Evolutionary conservation across 83 land plant species (phyloP), one percentile per base, ranked within the genome.

Genomic region (Isoetes engelmannii): DNA sequence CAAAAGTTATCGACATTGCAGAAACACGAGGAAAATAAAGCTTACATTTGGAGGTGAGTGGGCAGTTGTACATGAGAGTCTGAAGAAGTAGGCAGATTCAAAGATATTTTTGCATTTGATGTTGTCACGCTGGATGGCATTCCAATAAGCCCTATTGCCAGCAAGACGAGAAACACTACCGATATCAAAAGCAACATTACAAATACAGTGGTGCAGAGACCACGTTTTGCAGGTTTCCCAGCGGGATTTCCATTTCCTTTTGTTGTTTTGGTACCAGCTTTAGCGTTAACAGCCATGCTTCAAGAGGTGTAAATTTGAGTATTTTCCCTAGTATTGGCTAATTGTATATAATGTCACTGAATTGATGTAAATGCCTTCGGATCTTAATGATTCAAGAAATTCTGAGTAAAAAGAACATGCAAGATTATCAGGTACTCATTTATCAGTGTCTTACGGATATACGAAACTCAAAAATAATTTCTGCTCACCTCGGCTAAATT

Each of bases 171-270:
- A 7, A 59, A 19, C 19, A 59, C 18, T 9, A 59, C 10, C 12
- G 62, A 59, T 37, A 59, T 59, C 18, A 59, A 19, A 12, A 59
- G 62, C 28, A 59, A 42, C 62, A 59, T 59, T 10, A 42, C 62
- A 59, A 59, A 19, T 18, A 59, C 19, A 12, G 62, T 59, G 10
- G 62, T 59, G 18, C 62, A 59, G 10, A 59, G 62, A 8, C 28
- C 62, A 7, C 62, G 62, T 18, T 37, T 59, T 7, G 12, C 19
- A 8, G 18, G 9, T 59, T 59, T 59, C 1, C 18, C 28, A 12
- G 62, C 62, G 37, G 37, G 37, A 28, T 28, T 28, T 28, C 37
- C 37, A 28, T 28, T 28, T 28, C 37, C 37, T 28, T 28, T 28
- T 28, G 37, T 28, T 28, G 37, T 28, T 28, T 28, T 28, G 37